Conservation (phyloP, 164 flowering plant species). For the Amborella trichopoda region DNA sequence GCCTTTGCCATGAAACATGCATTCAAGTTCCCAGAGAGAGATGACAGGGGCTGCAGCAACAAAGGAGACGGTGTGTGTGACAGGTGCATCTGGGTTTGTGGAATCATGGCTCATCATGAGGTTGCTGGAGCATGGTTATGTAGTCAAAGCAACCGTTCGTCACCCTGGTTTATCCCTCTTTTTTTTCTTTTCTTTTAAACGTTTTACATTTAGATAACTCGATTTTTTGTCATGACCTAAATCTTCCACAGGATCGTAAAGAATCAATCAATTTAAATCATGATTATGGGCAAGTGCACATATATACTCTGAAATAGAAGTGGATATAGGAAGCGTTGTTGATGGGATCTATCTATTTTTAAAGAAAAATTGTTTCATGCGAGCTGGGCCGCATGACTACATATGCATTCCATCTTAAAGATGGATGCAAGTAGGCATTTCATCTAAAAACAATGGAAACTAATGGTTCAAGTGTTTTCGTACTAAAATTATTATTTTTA, state of each 20-base stretch:
- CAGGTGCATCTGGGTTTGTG: slow-evolving; percentile 18
- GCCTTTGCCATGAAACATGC: too few relatives aligned
- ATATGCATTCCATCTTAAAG: too few relatives aligned
- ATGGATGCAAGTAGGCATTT: too few relatives aligned
- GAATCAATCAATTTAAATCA: slow-evolving; percentile 1
- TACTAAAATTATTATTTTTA: too few relatives aligned
- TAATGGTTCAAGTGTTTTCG: too few relatives aligned
- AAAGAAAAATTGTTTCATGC: too few relatives aligned
- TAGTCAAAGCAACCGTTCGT: slow-evolving; percentile 18
- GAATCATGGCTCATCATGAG: slow-evolving; percentile 18
- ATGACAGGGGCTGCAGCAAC: too few relatives aligned
- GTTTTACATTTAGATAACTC: background rate
- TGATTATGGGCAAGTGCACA: slow-evolving; percentile 1
- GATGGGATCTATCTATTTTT: slow-evolving; percentile 1
- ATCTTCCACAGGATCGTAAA: background rate
- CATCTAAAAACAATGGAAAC: too few relatives aligned
- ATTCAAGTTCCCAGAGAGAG: too few relatives aligned
- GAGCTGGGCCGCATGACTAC: too few relatives aligned
- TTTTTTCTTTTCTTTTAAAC: too few relatives aligned
- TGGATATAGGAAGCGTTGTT: slow-evolving; percentile 2
- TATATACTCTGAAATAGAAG: slow-evolving; percentile 2
- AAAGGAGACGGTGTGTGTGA: slow-evolving; percentile 10
- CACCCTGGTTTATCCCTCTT: too few relatives aligned
- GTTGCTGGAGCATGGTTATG: slow-evolving; percentile 13
- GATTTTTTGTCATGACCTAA: slow-evolving; percentile 5